Evolutionary conservation across 805 yeast species (phyloP).

Genomic region (Isabelozyma heimii): DNA sequence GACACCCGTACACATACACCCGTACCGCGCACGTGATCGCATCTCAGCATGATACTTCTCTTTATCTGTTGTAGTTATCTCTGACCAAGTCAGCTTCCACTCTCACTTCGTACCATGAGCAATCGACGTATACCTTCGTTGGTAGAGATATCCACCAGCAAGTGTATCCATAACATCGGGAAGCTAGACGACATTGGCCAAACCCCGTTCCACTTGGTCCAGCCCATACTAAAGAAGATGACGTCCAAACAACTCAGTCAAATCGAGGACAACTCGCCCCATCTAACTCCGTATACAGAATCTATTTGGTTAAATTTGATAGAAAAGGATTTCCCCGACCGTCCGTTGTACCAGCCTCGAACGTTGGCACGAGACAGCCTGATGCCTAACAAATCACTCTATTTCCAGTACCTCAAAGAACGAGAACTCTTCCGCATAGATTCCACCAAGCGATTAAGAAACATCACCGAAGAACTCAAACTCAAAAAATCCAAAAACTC

Average conservation of each 20-base stretch:
- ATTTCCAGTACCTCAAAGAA: constrained; percentile 36
- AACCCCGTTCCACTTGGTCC: constrained; percentile 44
- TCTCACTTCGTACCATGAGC: not conserved
- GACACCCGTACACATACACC: not conserved
- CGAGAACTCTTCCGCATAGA: constrained; percentile 42
- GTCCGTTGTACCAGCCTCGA: constrained; percentile 25
- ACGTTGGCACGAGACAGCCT: not conserved
- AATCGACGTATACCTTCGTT: not conserved
- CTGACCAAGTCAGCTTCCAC: not conserved
- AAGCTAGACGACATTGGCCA: constrained; percentile 21
- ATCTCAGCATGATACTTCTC: no score
- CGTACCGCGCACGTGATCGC: not conserved
- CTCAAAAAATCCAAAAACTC: constrained; percentile 41
- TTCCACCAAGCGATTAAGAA: constrained; percentile 44
- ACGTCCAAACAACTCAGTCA: constrained; percentile 40
- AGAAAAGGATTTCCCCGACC: constrained; percentile 45
- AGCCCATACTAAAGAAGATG: constrained; percentile 45
- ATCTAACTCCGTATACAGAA: constrained; percentile 40
- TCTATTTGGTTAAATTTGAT: constrained; percentile 45
- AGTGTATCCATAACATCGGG: constrained; percentile 17
- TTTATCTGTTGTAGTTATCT: no score
- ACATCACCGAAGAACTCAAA: constrained; percentile 37
- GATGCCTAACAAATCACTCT: constrained; percentile 38
- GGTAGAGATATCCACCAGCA: constrained; percentile 7
- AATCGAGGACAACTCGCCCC: constrained; percentile 44